Evolutionary conservation across 768 basidiomycete genomes (phyloP).

Genomic region (Pleurotus tuoliensis): DNA sequence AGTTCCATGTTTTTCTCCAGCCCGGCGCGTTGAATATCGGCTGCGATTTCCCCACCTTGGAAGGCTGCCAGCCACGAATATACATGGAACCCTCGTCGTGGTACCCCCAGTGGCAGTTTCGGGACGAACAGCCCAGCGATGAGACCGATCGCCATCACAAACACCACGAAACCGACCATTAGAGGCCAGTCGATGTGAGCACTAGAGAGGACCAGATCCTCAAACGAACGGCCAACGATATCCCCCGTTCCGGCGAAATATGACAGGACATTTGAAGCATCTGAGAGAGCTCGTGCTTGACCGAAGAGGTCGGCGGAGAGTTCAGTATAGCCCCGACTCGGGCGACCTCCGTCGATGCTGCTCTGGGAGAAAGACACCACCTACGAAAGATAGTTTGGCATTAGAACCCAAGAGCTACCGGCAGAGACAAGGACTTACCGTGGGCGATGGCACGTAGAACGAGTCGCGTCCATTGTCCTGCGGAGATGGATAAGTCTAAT

Average conservation of each 20-base stretch:
- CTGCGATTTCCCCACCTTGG: slow-evolving; percentile 21
- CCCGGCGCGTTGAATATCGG: slow-evolving; percentile 15
- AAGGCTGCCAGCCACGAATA: slow-evolving; percentile 7
- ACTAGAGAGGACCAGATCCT: slow-evolving; percentile 24
- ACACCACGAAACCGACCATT: slow-evolving; percentile 17
- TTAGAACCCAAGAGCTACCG: no score
- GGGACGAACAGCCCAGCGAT: slow-evolving; percentile 19
- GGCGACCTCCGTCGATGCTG: slow-evolving; percentile 21
- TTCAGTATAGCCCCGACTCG: slow-evolving; percentile 29
- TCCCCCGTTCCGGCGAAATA: slow-evolving; percentile 37
- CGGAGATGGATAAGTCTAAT: neutral
- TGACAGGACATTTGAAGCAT: slow-evolving; percentile 36
- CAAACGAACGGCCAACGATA: slow-evolving; percentile 30
- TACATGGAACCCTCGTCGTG: slow-evolving; percentile 1
- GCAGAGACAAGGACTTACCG: slow-evolving; percentile 19
- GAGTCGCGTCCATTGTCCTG: slow-evolving; percentile 37
- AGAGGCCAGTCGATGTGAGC: slow-evolving; percentile 23
- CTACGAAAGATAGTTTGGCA: slow-evolving; percentile 14
- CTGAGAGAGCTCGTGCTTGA: slow-evolving; percentile 30
- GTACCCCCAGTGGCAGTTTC: slow-evolving; percentile 1
- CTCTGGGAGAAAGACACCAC: slow-evolving; percentile 34
- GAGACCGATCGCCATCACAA: slow-evolving; percentile 25
- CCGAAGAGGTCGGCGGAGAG: slow-evolving; percentile 29
- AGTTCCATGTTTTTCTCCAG: slow-evolving; percentile 25
- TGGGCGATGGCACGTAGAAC: slow-evolving; percentile 37